Base-by-base conservation (phyloP, 495 filamentous ascomycete species). In the Trichoderma erinaceum region DNA sequence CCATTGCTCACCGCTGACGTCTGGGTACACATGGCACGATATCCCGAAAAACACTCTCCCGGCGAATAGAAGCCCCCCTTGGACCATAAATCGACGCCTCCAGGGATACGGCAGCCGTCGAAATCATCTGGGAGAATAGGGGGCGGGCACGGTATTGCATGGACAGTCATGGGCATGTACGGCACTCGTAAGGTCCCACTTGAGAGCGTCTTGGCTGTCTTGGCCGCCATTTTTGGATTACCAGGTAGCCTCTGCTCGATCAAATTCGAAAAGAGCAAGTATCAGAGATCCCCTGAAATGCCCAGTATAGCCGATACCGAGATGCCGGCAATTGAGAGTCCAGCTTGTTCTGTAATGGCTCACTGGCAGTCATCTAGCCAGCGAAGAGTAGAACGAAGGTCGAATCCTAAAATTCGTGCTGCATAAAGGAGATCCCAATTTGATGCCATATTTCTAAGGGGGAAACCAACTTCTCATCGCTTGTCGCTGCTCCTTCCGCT, bases 21-120 rank as follows among this genome's bases (percentile, higher is more conserved):
- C 44, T 52, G 65, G 2, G 44, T 52, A 25, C 65, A 67, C 44
- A 35, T 52, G 27, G 65, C 50, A 48, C 29, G 16, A 38, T 67
- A 67, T 7, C 65, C 65, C 12, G 4, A 5, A 21, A 52, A 52
- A 16, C 65, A 67, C 15, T 35, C 29, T n/a, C 44, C 65, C n/a
- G 65, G 65, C 46, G 65, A 67, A 25, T 67, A 67, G 65, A 52
- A 67, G 3, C 65, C 65, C 23, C 65, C 65, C 25, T 56, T 52
- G 7, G 21, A 3, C 65, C 65, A 67, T 6, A 67, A 27, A 2
- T 48, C 46, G 23, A 56, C 6, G 16, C 46, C 50, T n/a, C 50
- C 65, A 4, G 65, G 65, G 12, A 52, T 48, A 0, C 65, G 44
- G n/a, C 65, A 67, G 23, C 44, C 12, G 35, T 56, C 25, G 18